phyloP scores from a whole-genome alignment of 164 flowering plant genomes.

The Santalum album region DNA sequence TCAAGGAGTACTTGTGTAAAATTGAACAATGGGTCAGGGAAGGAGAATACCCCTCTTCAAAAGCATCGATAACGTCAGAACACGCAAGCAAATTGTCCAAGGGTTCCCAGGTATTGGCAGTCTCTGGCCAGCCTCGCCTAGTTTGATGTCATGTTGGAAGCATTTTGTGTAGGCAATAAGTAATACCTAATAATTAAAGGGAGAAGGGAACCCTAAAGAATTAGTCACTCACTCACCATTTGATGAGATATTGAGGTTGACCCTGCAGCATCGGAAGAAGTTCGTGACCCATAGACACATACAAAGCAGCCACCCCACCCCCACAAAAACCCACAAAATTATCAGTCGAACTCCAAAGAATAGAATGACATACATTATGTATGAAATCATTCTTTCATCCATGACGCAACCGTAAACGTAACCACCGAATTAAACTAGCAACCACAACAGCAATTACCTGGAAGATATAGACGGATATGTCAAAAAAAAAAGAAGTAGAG shows the following conservation, averaged over 20 bases:
- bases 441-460: too few relatives aligned
- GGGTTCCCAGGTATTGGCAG: slow-evolving; percentile 98
- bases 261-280: slow-evolving; percentile 32
- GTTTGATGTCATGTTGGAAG: background rate
- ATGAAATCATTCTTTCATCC: too few relatives aligned
- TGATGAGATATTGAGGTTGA: slow-evolving; percentile 67
- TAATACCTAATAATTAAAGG: too few relatives aligned
- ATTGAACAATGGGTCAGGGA: background rate
- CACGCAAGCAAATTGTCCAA: slow-evolving; percentile 63
- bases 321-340: too few relatives aligned
- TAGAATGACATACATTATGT: too few relatives aligned
- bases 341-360: too few relatives aligned
- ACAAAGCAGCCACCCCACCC: too few relatives aligned
- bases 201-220: background rate
- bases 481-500: background rate
- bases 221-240: slow-evolving; percentile 52
- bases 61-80: slow-evolving; percentile 75
- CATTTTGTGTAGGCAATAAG: too few relatives aligned
- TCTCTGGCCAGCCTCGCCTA: slow-evolving; percentile 99
- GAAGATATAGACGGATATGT: too few relatives aligned
- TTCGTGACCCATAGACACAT: too few relatives aligned
- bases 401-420: background rate
- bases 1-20: background rate
- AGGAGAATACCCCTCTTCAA: slow-evolving; percentile 61
- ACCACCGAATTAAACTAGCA: too few relatives aligned